Evolutionary conservation across 78 protist species (phyloP), one percentile per base, ranked within the genome.

Genomic region (Polysphondylium violaceum): DNA sequence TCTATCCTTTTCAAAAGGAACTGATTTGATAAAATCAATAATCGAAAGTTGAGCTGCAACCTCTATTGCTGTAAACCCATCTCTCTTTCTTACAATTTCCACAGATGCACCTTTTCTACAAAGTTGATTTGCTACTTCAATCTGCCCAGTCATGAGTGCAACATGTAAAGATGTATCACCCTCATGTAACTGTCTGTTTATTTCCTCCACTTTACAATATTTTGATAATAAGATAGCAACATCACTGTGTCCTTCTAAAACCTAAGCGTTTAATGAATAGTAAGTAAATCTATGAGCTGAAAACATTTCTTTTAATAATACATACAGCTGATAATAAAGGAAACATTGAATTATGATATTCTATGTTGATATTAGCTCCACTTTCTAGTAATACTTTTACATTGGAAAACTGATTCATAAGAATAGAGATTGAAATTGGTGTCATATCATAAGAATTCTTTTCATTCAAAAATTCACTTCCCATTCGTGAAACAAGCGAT

Each of bases 151-250:
- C 11, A 35, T 27, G 3, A 75, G 41, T 25, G 85, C 85, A 4
- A 56, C 23, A 75, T 75, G 85, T 19, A 75, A 25, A 7, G 73
- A 9, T 33, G 85, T 75, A 16, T 75, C 29, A 21, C 41, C 83
- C 2, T 74, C 69, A 51, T 75, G 64, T n/a, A 47, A 27, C 5
- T 75, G 85, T 35, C 36, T 58, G 17, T 75, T 38, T 36, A 75
- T 4, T 12, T 55, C 29, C 7, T 55, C 29, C 7, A n/a, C 23
- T 33, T 23, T 17, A 36, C 12, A 19, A 21, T 36, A 25, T 17
- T 38, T 25, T 19, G 58, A n/a, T 5, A 75, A 35, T 17, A 3
- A 38, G 4, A 14, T 29, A 2, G 71, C 9, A 11, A 75, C 40
- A 47, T 53, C 27, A 14, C 47, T 11, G 17, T 75, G 23, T 0